Evolutionary conservation across 352 stramenopile species (phyloP), one percentile per base, ranked within the genome.

Genomic region (Phytophthora pseudosyringae): DNA sequence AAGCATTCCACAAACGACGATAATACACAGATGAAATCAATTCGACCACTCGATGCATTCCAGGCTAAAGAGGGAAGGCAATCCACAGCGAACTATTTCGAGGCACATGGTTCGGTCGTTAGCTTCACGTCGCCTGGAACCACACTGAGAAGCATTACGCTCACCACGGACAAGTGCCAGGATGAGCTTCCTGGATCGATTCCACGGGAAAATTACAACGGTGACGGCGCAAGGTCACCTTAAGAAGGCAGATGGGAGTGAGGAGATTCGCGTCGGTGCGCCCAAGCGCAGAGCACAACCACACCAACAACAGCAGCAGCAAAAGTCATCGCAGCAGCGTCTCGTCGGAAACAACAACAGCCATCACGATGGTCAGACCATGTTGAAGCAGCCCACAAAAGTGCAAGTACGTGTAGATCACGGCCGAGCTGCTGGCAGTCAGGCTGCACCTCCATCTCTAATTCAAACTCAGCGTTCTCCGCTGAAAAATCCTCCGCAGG

Each of bases 131-230:
- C 21, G 21, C 3, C 5, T 21, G 11, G 9, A 43, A 43, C 5
- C 36, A 43, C 12, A 43, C 12, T 6, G 39, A 13, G n/a, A 25
- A n/a, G 3, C 43, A 16, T 58, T 39, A 18, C 9, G n/a, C n/a
- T 12, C 31, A 40, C 35, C 31, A 40, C 35, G 16, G 11, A 40
- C 5, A 21, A 41, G 33, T 25, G n/a, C 21, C n/a, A 40, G 5
- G 31, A 93, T 94, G 86, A 94, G 80, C 71, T 95, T 95, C 62
- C 66, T 93, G 32, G 83, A 92, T 55, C 73, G 86, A 46, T 95
- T 95, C 59, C 83, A 92, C 43, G 80, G 83, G 55, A 95, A 95
- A 70, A 92, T 93, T 49, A 78, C 83, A 48, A 93, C 84, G 1
- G 86, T 95, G 61, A 93, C 83, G 3, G 84, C 83, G 3, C 84